These are phyloP conservation scores for Colletotrichum sp. DNA, from an alignment of 2,329 filamentous ascomycete genomes.

Conservation along the genomic window DNA sequence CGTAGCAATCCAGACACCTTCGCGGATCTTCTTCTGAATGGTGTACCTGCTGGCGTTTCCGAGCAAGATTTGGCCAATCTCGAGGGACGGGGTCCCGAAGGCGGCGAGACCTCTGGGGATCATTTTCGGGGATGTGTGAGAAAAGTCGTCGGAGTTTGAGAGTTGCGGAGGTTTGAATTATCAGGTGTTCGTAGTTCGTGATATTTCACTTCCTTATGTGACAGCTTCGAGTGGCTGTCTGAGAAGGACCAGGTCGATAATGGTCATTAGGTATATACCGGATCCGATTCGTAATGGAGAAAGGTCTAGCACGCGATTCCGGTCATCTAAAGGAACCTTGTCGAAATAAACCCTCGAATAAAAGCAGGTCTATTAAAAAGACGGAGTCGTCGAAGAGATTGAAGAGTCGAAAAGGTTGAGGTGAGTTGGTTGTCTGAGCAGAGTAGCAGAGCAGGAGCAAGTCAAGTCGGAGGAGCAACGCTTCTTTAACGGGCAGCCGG, in stretches of 20 bases:
- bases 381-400: not conserved
- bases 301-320: constrained; percentile 7
- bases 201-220: constrained; percentile 2
- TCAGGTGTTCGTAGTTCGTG: not conserved
- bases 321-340: constrained; percentile 1
- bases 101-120: constrained; percentile 15
- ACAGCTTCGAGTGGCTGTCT: constrained; percentile 20
- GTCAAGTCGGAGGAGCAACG: constrained; percentile 16
- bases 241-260: constrained; percentile 15
- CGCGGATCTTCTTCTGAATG: constrained; percentile 22
- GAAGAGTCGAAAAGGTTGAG: not conserved
- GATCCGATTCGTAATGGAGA: not conserved
- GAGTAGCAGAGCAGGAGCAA: not conserved
- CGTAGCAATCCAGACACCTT: constrained; percentile 20
- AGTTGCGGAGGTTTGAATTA: not conserved
- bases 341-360: not conserved
- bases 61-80: constrained; percentile 19
- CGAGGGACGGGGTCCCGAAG: constrained; percentile 18
- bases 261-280: constrained; percentile 9
- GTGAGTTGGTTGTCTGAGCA: not conserved
- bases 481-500: constrained; percentile 18
- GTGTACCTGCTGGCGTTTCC: constrained; percentile 20
- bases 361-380: not conserved
- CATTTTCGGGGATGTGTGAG: not conserved
- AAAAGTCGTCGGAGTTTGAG: not conserved